Evolutionary conservation across 805 yeast species (phyloP).

Genomic region (Helenozyma baotianmanensis): DNA sequence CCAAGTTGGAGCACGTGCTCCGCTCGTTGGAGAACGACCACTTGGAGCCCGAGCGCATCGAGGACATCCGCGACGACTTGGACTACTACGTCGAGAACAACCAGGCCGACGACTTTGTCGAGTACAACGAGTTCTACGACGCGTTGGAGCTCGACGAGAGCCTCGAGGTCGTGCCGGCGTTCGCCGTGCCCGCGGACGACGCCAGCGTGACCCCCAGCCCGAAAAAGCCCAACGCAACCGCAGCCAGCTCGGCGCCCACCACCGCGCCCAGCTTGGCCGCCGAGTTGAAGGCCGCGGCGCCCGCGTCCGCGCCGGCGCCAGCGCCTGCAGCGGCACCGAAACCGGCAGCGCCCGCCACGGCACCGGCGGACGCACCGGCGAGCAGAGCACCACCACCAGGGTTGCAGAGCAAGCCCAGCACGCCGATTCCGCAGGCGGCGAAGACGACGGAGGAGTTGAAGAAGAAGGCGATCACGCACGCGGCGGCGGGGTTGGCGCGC

Average conservation of each 20-base stretch:
- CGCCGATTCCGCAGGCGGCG: constrained; percentile 8
- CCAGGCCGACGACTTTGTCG: constrained; percentile 88
- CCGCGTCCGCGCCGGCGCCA: background rate
- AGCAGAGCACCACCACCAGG: constrained; percentile 17
- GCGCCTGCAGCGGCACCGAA: background rate
- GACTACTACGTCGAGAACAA: constrained; percentile 91
- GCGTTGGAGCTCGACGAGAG: constrained; percentile 64
- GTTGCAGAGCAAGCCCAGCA: constrained; percentile 11
- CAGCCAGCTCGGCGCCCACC: too few relatives aligned
- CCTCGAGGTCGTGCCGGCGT: constrained; percentile 5
- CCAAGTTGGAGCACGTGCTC: constrained; percentile 71
- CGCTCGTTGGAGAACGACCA: constrained; percentile 69
- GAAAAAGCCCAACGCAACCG: background rate
- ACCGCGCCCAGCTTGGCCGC: background rate
- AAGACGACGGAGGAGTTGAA: constrained; percentile 15
- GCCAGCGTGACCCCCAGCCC: background rate
- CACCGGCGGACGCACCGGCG: constrained; percentile 1
- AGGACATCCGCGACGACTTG: constrained; percentile 80
- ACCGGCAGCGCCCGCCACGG: constrained; percentile 2
- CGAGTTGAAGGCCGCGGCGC: constrained; percentile 1
- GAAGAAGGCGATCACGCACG: constrained; percentile 14
- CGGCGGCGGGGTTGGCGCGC: constrained; percentile 5
- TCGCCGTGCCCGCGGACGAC: background rate
- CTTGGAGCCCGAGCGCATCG: constrained; percentile 71
- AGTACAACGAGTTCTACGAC: constrained; percentile 90